These are phyloP conservation scores for Plasmopara halstedii DNA, from an alignment of 352 stramenopile genomes.

Conservation along the genomic window DNA sequence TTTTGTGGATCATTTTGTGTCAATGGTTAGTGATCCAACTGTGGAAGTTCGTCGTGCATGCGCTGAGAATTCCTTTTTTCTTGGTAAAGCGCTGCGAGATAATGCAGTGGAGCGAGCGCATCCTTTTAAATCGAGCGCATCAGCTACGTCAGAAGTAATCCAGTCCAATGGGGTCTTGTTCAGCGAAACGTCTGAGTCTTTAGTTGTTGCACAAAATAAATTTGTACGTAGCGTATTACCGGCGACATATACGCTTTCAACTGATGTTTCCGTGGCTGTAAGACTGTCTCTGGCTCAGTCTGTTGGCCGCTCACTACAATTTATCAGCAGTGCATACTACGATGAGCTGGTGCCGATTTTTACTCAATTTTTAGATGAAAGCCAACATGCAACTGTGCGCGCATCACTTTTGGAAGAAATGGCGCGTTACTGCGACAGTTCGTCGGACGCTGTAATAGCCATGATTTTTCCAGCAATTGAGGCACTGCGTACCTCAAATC, in stretches of 20 bases:
- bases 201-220: constrained; percentile 64
- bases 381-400: constrained; percentile 70
- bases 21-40: constrained; percentile 73
- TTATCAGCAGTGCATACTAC: constrained; percentile 59
- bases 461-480: constrained; percentile 72
- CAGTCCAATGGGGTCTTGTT: constrained; percentile 1
- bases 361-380: constrained; percentile 73
- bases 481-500: constrained; percentile 48
- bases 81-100: constrained; percentile 53
- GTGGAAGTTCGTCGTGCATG: constrained; percentile 77
- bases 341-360: constrained; percentile 81
- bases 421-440: constrained; percentile 63
- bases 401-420: constrained; percentile 78
- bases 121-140: constrained; percentile 6
- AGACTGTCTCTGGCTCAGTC: constrained; percentile 66
- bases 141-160: constrained; percentile 3
- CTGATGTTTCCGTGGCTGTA: constrained; percentile 69
- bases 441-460: constrained; percentile 47
- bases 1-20: constrained; percentile 85
- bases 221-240: constrained; percentile 74
- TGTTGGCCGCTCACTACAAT: constrained; percentile 62
- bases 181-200: constrained; percentile 19
- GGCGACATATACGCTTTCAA: constrained; percentile 69
- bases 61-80: constrained; percentile 52
- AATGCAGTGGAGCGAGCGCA: constrained; percentile 30